A percentile compares a stretch with the other conserved stretches of the same genome.
Evolutionary conservation across 352 stramenopile genomes (phyloP).

Genomic region (Blastocystis sp.): DNA sequence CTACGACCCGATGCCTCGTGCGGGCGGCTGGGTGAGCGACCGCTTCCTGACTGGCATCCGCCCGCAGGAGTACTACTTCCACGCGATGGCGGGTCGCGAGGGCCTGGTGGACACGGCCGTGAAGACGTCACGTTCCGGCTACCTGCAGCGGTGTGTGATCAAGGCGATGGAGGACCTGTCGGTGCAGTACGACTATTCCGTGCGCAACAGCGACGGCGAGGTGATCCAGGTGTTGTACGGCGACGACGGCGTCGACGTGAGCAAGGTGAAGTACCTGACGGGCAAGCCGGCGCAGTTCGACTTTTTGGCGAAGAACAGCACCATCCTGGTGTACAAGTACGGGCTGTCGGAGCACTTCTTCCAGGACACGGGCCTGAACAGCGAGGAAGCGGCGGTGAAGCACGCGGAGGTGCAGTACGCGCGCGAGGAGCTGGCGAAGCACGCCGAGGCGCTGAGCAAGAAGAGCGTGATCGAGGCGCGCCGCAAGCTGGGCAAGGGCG

Average conservation of each 20-base stretch:
- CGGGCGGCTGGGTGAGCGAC: slow-evolving; percentile 98
- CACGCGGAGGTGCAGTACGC: slow-evolving; percentile 76
- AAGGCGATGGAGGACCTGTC: slow-evolving; percentile 96
- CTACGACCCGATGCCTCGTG: slow-evolving; percentile 91
- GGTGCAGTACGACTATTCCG: slow-evolving; percentile 96
- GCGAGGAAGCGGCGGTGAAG: slow-evolving; percentile 80
- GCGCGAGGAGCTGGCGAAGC: slow-evolving; percentile 23
- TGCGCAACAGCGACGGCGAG: slow-evolving; percentile 91
- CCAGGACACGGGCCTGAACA: slow-evolving; percentile 83
- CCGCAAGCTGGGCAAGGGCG: slow-evolving; percentile 16
- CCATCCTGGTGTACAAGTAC: slow-evolving; percentile 67
- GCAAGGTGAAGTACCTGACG: slow-evolving; percentile 87
- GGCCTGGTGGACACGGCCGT: slow-evolving; percentile 94
- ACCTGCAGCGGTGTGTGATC: slow-evolving; percentile 97
- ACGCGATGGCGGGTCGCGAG: slow-evolving; percentile 99
- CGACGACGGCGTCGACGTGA: slow-evolving; percentile 95
- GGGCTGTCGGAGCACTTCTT: slow-evolving; percentile 77
- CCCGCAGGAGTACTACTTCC: slow-evolving; percentile 99
- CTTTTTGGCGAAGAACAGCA: slow-evolving; percentile 71
- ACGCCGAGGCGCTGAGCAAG: neutral
- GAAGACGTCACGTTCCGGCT: slow-evolving; percentile 98
- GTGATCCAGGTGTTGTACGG: slow-evolving; percentile 99
- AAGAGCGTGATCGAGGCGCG: slow-evolving; percentile 43
- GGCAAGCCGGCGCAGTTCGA: slow-evolving; percentile 78
- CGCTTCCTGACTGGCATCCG: slow-evolving; percentile 93